Percentiles rank a stretch among this genome's conserved stretches.
Evolutionary conservation across 257 asterid genomes (phyloP).

Genomic region (Lycium ferocissimum): DNA sequence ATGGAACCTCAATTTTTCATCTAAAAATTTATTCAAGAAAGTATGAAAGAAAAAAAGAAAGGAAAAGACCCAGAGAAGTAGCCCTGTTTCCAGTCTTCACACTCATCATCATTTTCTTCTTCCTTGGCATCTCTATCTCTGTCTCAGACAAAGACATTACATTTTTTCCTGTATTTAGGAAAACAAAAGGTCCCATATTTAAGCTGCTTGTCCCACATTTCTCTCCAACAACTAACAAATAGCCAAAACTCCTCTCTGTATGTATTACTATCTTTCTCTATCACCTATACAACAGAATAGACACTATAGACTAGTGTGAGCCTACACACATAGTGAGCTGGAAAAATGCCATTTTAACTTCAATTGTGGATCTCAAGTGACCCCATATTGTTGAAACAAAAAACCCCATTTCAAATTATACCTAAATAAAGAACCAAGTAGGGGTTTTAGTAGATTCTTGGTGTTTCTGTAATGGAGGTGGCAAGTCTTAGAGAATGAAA

Average conservation of each 20-base stretch:
- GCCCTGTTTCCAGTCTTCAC: not conserved
- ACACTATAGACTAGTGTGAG: not conserved
- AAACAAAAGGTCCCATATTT: not conserved
- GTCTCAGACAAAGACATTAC: not conserved
- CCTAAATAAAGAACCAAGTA: constrained; percentile 39
- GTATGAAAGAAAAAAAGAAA: not conserved
- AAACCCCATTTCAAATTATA: not conserved
- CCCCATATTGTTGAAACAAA: not conserved
- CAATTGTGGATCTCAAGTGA: constrained; percentile 56
- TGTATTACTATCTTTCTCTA: not conserved
- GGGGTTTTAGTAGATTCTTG: constrained; percentile 79
- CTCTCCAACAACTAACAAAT: not conserved
- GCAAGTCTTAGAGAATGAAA: constrained; percentile 88
- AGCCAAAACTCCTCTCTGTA: constrained; percentile 1
- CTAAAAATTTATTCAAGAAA: not conserved
- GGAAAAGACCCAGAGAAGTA: not conserved
- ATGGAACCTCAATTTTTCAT: not conserved
- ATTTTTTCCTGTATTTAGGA: not conserved
- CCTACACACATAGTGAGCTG: not conserved
- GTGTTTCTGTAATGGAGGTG: constrained; percentile 98
- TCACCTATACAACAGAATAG: constrained; percentile 3
- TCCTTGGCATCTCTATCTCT: not conserved
- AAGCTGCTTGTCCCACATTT: constrained; percentile 18
- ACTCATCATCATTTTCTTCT: not conserved
- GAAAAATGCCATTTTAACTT: constrained; percentile 40